Percentiles rank a stretch among this genome's conserved stretches.
Conservation (phyloP, 2,329 filamentous ascomycete genomes). For the Alternaria atra region DNA sequence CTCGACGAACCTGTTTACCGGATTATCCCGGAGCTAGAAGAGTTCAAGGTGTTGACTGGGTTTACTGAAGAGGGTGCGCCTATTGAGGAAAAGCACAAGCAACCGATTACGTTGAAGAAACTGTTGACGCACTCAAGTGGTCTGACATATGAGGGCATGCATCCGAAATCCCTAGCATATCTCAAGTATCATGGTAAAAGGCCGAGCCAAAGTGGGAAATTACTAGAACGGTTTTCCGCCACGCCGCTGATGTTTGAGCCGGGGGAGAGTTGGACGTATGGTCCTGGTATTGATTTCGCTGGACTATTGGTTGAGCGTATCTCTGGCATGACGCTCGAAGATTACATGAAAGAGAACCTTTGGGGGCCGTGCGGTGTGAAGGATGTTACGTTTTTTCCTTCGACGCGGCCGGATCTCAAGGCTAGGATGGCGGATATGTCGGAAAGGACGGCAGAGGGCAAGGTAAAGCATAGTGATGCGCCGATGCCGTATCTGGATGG, state of each 20-base stretch:
- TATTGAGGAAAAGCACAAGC: constrained; percentile 33
- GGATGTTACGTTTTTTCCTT: constrained; percentile 64
- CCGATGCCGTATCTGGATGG: constrained; percentile 26
- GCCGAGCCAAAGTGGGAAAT: constrained; percentile 53
- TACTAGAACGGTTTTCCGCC: constrained; percentile 54
- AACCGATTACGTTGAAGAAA: constrained; percentile 43
- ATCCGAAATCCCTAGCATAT: constrained; percentile 56
- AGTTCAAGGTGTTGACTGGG: constrained; percentile 34
- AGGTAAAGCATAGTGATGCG: constrained; percentile 11
- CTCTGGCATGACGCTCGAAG: constrained; percentile 61
- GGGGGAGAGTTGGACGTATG: constrained; percentile 62
- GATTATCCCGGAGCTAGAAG: constrained; percentile 45
- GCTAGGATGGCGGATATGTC: constrained; percentile 41
- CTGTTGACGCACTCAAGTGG: constrained; percentile 63
- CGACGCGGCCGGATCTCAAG: constrained; percentile 31
- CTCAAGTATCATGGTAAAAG: constrained; percentile 26
- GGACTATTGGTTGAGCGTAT: constrained; percentile 56
- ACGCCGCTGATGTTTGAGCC: constrained; percentile 51
- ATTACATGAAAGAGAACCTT: constrained; percentile 66
- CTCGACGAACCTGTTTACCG: constrained; percentile 47
- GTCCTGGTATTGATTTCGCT: constrained; percentile 59
- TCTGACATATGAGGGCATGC: constrained; percentile 55
- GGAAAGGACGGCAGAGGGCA: constrained; percentile 27
- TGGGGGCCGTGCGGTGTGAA: constrained; percentile 57
- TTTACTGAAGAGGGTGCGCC: constrained; percentile 36